Evolutionary conservation across 2,329 filamentous ascomycete genomes (phyloP).

Genomic region (Ramularia collo-cygni): DNA sequence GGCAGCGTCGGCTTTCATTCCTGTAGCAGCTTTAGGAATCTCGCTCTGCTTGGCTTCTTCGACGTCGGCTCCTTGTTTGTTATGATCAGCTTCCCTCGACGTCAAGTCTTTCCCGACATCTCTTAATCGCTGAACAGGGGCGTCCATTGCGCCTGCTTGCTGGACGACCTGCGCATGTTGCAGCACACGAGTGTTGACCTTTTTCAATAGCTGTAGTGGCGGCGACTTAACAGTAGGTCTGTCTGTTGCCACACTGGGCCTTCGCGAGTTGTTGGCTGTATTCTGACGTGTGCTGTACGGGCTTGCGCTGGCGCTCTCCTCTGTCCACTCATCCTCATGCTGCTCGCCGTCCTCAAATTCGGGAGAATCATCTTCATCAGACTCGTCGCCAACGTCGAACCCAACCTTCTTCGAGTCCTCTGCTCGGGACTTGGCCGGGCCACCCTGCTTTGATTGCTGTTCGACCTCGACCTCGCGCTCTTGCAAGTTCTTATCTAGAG

Average conservation of each 20-base stretch:
- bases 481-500: constrained; percentile 23
- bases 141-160: too few relatives aligned
- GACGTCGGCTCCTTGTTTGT: too few relatives aligned
- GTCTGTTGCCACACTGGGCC: constrained; percentile 23
- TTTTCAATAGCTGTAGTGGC: neutral
- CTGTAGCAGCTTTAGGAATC: too few relatives aligned
- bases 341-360: constrained; percentile 25
- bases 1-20: too few relatives aligned
- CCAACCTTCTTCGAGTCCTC: constrained; percentile 24
- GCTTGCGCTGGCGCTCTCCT: constrained; percentile 31
- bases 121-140: too few relatives aligned
- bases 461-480: constrained; percentile 21
- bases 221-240: constrained; percentile 14
- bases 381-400: constrained; percentile 26
- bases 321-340: constrained; percentile 33
- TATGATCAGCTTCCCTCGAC: too few relatives aligned
- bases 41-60: too few relatives aligned
- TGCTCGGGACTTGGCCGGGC: too few relatives aligned
- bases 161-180: too few relatives aligned
- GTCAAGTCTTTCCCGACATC: too few relatives aligned
- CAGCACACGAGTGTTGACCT: too few relatives aligned
- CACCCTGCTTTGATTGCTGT: constrained; percentile 8
- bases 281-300: constrained; percentile 32
- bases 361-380: constrained; percentile 21
- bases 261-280: constrained; percentile 31